Percentiles rank a stretch among this genome's conserved stretches.
These are phyloP conservation scores for Thraustochytrium sp. DNA, from an alignment of 352 stramenopile genomes.

Conservation along the genomic window DNA sequence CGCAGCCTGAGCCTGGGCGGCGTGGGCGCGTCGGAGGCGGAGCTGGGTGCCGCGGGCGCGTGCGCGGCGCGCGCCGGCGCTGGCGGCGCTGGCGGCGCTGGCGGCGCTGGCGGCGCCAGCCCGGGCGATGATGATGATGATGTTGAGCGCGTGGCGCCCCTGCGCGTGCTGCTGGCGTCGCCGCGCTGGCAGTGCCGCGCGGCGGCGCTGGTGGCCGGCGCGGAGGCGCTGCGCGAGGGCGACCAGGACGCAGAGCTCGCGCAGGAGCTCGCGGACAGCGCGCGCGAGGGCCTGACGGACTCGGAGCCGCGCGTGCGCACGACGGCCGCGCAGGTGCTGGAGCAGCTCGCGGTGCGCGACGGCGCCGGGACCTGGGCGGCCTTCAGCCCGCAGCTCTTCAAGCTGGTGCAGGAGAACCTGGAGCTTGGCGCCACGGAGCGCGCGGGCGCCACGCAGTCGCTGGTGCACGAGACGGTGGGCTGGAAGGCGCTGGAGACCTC, in stretches of 20 bases:
- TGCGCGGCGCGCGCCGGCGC: background rate
- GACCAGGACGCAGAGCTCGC: background rate
- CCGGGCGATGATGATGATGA: background rate
- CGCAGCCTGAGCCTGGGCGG: background rate
- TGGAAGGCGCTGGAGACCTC: slow-evolving; percentile 93
- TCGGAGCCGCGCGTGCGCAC: slow-evolving; percentile 73
- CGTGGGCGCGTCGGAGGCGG: background rate
- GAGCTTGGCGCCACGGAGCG: slow-evolving; percentile 69
- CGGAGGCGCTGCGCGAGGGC: background rate
- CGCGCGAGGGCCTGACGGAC: slow-evolving; percentile 64
- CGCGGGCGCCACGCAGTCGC: slow-evolving; percentile 61
- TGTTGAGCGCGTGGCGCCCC: background rate
- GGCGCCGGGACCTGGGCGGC: slow-evolving; percentile 58
- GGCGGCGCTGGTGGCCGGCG: background rate
- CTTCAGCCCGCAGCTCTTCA: slow-evolving; percentile 66
- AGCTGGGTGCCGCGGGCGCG: background rate
- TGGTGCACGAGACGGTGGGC: slow-evolving; percentile 89
- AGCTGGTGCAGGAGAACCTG: slow-evolving; percentile 63
- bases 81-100: background rate
- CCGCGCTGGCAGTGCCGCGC: background rate
- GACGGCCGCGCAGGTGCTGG: slow-evolving; percentile 64
- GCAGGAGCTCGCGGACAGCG: background rate
- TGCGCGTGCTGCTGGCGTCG: background rate
- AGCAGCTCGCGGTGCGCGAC: slow-evolving; percentile 62
- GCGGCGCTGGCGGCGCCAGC: background rate